phyloP scores from a whole-genome alignment of 2,329 filamentous ascomycete species.

The Botrytis sinoallii region DNA sequence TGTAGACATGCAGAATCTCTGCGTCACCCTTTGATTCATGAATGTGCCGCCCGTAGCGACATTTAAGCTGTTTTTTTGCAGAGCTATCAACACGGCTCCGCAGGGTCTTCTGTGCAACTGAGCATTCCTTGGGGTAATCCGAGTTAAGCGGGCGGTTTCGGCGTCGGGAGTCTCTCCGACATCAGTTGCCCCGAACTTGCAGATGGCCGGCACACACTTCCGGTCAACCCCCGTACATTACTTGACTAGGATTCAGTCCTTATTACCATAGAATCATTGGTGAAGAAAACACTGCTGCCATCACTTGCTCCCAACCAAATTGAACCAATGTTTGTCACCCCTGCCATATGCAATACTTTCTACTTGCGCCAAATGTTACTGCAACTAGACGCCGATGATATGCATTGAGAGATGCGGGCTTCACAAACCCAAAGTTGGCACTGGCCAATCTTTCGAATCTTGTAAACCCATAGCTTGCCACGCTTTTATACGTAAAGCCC shows the following conservation, averaged over 20 bases:
- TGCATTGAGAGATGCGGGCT: constrained; percentile 7
- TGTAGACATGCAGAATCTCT: background rate
- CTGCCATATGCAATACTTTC: background rate
- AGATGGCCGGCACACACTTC: constrained; percentile 7
- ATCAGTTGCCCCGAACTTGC: background rate
- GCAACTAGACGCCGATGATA: background rate
- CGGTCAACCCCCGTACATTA: background rate
- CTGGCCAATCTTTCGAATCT: background rate
- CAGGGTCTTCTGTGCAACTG: background rate
- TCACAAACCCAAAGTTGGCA: background rate
- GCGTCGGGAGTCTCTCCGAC: constrained; percentile 8
- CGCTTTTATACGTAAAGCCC: constrained; percentile 7
- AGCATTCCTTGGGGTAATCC: background rate
- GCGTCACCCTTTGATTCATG: background rate
- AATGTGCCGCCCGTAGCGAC: background rate
- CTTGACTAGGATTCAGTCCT: background rate
- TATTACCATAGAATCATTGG: background rate
- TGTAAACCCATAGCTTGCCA: background rate
- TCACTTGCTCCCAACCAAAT: background rate
- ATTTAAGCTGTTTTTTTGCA: background rate
- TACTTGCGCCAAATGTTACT: background rate
- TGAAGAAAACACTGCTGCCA: background rate
- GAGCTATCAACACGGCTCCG: background rate
- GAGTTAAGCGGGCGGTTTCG: background rate
- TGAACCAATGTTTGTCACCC: constrained; percentile 1